phyloP scores from a whole-genome alignment of 768 basidiomycete genomes.

The Filobasidium floriforme region DNA sequence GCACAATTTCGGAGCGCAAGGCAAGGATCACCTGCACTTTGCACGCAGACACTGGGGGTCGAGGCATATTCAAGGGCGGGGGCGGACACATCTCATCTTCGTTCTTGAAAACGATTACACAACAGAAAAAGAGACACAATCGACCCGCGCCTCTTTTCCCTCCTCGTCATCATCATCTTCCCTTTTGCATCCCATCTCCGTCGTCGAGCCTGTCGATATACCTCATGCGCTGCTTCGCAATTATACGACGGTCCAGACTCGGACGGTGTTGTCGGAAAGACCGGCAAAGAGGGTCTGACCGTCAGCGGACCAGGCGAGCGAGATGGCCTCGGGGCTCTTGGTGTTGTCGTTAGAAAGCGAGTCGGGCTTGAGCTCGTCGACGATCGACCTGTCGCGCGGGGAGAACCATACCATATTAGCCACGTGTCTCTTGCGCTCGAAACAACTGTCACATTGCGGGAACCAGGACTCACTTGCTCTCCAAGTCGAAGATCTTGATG shows the following conservation, averaged over 20 bases:
- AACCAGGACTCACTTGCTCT: constrained; percentile 78
- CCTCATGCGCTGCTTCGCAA: background rate
- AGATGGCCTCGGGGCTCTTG: constrained; percentile 66
- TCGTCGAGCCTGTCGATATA: no score
- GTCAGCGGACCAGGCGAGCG: constrained; percentile 96
- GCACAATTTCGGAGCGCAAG: no score
- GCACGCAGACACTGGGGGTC: no score
- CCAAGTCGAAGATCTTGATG: constrained; percentile 98
- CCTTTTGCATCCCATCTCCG: no score
- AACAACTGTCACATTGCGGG: background rate
- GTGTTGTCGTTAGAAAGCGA: constrained; percentile 64
- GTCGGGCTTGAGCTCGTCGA: constrained; percentile 96
- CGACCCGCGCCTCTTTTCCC: no score
- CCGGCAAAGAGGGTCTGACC: constrained; percentile 96
- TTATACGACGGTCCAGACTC: constrained; percentile 45
- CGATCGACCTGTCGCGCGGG: constrained; percentile 64
- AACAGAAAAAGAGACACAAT: no score
- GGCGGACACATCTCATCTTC: no score
- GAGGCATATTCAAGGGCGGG: no score
- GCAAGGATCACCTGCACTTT: no score
- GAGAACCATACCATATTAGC: background rate
- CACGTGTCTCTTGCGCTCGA: background rate
- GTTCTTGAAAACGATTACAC: no score
- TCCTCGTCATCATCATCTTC: no score
- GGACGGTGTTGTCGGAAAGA: constrained; percentile 84